A percentile compares a stretch with the other conserved stretches of the same genome.
Conservation (phyloP, 768 basidiomycete species). For the Psilocybe tampanensis region DNA sequence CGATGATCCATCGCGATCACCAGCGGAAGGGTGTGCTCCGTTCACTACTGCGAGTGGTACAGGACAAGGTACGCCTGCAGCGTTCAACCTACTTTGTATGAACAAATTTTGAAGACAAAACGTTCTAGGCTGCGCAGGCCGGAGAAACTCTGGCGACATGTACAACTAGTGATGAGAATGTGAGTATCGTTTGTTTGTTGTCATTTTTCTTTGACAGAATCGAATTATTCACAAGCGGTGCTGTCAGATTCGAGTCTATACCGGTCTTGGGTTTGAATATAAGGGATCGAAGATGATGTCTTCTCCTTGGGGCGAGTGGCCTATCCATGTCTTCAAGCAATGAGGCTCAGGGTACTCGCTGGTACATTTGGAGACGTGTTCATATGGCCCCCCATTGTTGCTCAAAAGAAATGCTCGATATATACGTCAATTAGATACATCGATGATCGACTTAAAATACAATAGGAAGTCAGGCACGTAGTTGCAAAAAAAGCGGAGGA, state of each 20-base stretch:
- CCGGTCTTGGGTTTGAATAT: constrained; percentile 20
- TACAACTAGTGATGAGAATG: constrained; percentile 22
- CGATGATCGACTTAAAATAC: background rate
- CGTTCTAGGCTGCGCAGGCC: constrained; percentile 7
- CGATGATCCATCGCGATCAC: constrained; percentile 26
- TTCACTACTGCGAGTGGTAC: constrained; percentile 25
- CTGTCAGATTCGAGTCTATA: constrained; percentile 27
- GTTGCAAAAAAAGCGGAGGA: background rate
- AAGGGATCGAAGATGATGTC: constrained; percentile 24
- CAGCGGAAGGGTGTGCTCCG: constrained; percentile 26
- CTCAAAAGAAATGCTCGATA: background rate
- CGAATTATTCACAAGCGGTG: background rate
- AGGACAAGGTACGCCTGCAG: constrained; percentile 20
- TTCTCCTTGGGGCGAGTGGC: constrained; percentile 30
- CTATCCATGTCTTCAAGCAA: constrained; percentile 25
- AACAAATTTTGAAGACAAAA: constrained; percentile 4
- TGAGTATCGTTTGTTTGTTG: constrained; percentile 11
- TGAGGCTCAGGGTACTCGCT: background rate
- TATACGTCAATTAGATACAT: background rate
- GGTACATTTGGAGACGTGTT: background rate
- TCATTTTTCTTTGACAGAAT: background rate
- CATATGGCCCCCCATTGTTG: background rate
- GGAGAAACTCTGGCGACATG: constrained; percentile 15
- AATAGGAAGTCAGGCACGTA: background rate
- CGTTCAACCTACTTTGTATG: constrained; percentile 4